Percentiles rank a stretch among this genome's conserved stretches.
Conservation (phyloP, 192 early-diverging fungal genomes). For the Geranomyces michiganensis region DNA sequence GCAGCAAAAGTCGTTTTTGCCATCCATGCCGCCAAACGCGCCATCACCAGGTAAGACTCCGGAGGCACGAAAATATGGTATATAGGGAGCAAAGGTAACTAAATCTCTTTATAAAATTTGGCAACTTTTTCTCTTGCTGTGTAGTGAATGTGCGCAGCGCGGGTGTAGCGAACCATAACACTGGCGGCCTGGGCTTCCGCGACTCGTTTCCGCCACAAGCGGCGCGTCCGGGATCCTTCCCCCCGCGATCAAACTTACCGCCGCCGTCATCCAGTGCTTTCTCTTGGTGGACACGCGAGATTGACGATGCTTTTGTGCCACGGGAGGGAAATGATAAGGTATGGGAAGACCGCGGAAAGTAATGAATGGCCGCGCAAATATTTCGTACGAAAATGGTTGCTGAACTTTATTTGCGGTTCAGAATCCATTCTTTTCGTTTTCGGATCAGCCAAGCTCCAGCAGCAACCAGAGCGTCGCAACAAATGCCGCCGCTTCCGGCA, state of each 20-base stretch:
- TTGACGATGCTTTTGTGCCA: conserved; percentile 43
- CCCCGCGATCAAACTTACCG: conserved; percentile 20
- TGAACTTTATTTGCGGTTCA: not conserved
- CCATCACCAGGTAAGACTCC: too few relatives aligned
- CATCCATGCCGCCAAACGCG: not conserved
- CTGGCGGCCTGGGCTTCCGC: conserved; percentile 22
- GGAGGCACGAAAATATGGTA: conserved; percentile 15
- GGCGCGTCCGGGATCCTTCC: conserved; percentile 28
- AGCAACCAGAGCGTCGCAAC: not conserved
- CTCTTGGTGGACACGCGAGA: conserved; percentile 37
- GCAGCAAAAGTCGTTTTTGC: conserved; percentile 12
- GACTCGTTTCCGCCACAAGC: conserved; percentile 32
- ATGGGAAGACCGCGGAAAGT: not conserved
- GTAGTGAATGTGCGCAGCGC: not conserved
- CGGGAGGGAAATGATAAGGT: conserved; percentile 31
- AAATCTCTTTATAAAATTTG: not conserved
- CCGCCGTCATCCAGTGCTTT: conserved; percentile 33
- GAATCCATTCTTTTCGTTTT: conserved; percentile 16
- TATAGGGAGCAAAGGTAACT: not conserved
- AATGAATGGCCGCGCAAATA: not conserved
- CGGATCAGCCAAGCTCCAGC: not conserved
- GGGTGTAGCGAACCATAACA: not conserved
- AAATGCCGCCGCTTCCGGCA: not conserved
- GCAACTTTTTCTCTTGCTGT: conserved; percentile 1
- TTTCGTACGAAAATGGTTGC: too few relatives aligned